Evolutionary conservation across 192 early-diverging fungal genomes (phyloP).

Genomic region (Coemansia erecta): DNA sequence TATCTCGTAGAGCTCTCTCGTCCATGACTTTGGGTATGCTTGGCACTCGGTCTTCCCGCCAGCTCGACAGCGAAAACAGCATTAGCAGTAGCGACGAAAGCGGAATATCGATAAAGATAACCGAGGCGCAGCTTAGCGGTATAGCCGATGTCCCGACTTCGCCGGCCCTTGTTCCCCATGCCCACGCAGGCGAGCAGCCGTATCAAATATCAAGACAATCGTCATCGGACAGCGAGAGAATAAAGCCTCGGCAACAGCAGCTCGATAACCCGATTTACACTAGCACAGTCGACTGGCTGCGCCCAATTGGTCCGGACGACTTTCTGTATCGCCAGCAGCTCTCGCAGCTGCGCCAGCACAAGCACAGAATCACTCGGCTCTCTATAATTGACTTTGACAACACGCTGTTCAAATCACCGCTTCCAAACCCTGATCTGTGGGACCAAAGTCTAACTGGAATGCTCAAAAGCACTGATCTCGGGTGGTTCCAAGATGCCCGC

Average conservation of each 20-base stretch:
- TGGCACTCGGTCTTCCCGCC: neutral
- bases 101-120: neutral
- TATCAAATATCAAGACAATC: no score
- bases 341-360: constrained; percentile 26
- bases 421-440: constrained; percentile 62
- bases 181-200: no score
- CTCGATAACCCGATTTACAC: constrained; percentile 18
- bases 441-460: constrained; percentile 54
- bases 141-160: no score
- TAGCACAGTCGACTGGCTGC: constrained; percentile 39
- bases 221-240: no score
- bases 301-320: constrained; percentile 29
- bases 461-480: constrained; percentile 56
- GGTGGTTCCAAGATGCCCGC: constrained; percentile 63
- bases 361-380: constrained; percentile 28
- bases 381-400: constrained; percentile 67
- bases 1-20: neutral
- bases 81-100: constrained; percentile 6
- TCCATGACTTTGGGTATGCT: neutral
- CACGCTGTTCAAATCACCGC: constrained; percentile 62
- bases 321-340: constrained; percentile 50
- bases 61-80: constrained; percentile 1
- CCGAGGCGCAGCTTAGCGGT: neutral
- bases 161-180: no score
- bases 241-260: neutral